phyloP scores from a whole-genome alignment of 1,284 basidiomycete genomes.

The Ustilago tritici region DNA sequence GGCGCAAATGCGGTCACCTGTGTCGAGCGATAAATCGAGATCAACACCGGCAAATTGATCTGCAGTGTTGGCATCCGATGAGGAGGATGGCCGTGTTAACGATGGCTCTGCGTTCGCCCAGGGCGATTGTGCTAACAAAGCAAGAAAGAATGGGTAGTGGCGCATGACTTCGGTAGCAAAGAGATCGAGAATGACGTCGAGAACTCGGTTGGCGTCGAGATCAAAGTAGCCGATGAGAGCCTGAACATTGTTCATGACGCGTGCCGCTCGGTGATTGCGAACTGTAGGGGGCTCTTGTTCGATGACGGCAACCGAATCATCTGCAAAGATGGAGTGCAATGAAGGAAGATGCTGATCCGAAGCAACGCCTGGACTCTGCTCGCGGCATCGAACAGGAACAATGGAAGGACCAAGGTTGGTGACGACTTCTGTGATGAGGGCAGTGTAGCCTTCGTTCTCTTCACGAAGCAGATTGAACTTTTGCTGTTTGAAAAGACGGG shows the following conservation, averaged over 20 bases:
- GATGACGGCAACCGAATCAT: constrained; percentile 36
- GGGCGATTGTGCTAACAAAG: constrained; percentile 84
- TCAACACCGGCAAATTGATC: constrained; percentile 27
- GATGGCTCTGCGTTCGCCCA: constrained; percentile 73
- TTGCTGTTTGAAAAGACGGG: constrained; percentile 85
- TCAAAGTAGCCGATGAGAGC: constrained; percentile 81
- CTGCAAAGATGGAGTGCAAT: constrained; percentile 11
- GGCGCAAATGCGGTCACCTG: constrained; percentile 75
- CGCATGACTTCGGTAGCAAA: constrained; percentile 83
- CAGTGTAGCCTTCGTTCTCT: constrained; percentile 96
- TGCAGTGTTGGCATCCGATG: not conserved
- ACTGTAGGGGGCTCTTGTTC: constrained; percentile 51
- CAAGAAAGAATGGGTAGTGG: constrained; percentile 92
- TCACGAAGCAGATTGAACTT: constrained; percentile 98
- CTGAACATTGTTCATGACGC: constrained; percentile 65
- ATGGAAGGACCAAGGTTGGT: constrained; percentile 80
- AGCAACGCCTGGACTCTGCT: constrained; percentile 11
- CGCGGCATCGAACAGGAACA: constrained; percentile 73
- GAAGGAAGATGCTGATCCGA: not conserved
- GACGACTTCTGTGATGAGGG: constrained; percentile 86
- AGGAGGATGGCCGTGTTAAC: constrained; percentile 7
- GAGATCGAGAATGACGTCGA: constrained; percentile 93
- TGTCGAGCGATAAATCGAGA: constrained; percentile 65
- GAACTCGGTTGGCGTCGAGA: constrained; percentile 90
- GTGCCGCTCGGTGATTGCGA: constrained; percentile 60